Base-by-base conservation (phyloP, 2,329 filamentous ascomycete species). In the Corniculantispora saksenae region DNA sequence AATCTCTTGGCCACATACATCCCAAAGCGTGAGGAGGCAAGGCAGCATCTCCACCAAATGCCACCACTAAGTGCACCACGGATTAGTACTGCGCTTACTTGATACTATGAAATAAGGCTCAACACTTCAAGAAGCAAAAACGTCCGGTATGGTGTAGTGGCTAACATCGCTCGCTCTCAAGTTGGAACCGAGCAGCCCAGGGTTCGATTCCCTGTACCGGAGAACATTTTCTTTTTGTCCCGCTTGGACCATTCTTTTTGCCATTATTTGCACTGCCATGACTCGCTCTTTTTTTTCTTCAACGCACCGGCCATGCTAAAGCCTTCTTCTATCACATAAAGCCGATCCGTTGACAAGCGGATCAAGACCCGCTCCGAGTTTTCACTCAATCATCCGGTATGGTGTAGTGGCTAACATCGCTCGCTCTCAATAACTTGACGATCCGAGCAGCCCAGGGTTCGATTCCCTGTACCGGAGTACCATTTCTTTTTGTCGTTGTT, bases 401-500 rank as follows among this genome's bases (percentile, higher is more conserved):
- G 73, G 73, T 75, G 73, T 75, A 75, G 73, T 74, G 73, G 73
- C 72, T 75, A 75, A 75, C 73, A 75, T 75, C 73, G 73, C 72
- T 75, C 73, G 72, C 73, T 75, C 74, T 75, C 73, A 75, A 60
- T 58, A n/a, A 45, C 53, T 55, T n/a, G 32, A 38, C 48, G 64
- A 29, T 23, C 66, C 66, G 66, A 67, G 64, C 66, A 67, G 66
- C 66, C 66, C 66, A 61, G 66, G 64, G 66, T 67, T 67, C 66
- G 66, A 67, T 67, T 67, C 66, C 66, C 66, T 61, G 66, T 67
- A 67, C 64, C 66, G 66, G 66, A 67, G 66, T 50, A 13, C 7
- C 12, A 5, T 53, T 53, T 48, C 12, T 65, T 64, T 66, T 66
- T 65, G 51, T 17, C 27, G 15, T 35, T 47, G 1, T 9, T 10